A percentile compares a stretch with the other conserved stretches of the same genome.
phyloP scores from a whole-genome alignment of 2,329 filamentous ascomycete species.

The Parascedosporium putredinis region DNA sequence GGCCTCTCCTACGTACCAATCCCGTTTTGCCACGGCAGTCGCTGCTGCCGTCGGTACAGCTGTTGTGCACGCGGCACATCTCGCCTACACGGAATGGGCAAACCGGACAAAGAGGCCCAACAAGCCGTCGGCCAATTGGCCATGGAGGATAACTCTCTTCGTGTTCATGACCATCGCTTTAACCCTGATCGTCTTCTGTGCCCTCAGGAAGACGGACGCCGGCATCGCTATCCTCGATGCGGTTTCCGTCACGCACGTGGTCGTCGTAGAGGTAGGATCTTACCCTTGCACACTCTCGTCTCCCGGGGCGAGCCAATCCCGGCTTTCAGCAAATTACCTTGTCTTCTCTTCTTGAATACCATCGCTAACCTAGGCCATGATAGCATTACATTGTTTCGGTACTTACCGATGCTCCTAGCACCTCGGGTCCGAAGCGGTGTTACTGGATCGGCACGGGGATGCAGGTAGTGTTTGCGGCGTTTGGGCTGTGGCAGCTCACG shows the following conservation, averaged over 20 bases:
- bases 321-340: too few relatives aligned
- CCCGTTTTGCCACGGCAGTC: not conserved
- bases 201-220: not conserved
- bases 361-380: not conserved
- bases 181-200: not conserved
- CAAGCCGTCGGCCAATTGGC: not conserved
- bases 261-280: conserved; percentile 2
- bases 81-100: not conserved
- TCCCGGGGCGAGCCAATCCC: too few relatives aligned
- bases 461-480: not conserved
- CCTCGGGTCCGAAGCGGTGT: not conserved
- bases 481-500: conserved; percentile 1
- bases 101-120: not conserved
- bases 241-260: not conserved
- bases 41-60: conserved; percentile 1
- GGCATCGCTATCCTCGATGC: not conserved
- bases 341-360: not conserved
- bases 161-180: not conserved
- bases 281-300: too few relatives aligned
- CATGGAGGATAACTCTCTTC: not conserved
- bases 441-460: not conserved
- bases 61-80: not conserved
- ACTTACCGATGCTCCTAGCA: not conserved
- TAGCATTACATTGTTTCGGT: conserved; percentile 2
- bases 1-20: not conserved